These are phyloP conservation scores for Plantago coronopus DNA, from an alignment of 305 asterid genomes.

Conservation along the genomic window DNA sequence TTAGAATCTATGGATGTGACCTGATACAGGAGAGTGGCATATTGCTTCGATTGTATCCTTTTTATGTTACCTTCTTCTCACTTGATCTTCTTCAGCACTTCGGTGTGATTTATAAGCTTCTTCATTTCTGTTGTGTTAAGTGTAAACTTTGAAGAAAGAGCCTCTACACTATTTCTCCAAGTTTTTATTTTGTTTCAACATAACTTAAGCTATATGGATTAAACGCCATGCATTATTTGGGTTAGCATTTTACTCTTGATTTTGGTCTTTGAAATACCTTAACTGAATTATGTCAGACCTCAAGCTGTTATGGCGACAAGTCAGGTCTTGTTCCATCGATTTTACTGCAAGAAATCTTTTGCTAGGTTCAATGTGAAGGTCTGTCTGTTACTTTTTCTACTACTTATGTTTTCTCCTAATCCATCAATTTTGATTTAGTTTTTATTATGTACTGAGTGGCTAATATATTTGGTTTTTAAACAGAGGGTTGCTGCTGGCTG, in stretches of 20 bases:
- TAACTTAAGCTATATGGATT: neutral
- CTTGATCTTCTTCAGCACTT: constrained; percentile 4
- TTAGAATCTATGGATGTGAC: constrained; percentile 84
- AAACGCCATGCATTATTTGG: neutral
- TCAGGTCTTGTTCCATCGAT: constrained; percentile 88
- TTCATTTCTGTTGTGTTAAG: neutral
- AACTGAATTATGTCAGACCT: constrained; percentile 53
- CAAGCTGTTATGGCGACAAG: constrained; percentile 98
- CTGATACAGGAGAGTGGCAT: constrained; percentile 90
- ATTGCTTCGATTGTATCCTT: constrained; percentile 78
- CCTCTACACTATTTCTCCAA: no score
- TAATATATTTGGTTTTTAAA: constrained; percentile 17
- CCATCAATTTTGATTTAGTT: neutral
- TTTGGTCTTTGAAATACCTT: constrained; percentile 35
- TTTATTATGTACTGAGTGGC: constrained; percentile 17
- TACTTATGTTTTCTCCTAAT: neutral
- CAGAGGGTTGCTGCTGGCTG: constrained; percentile 96
- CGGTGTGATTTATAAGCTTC: neutral
- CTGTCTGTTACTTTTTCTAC: constrained; percentile 7
- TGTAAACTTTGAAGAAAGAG: neutral
- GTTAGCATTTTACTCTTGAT: constrained; percentile 6
- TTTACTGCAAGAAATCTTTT: constrained; percentile 88
- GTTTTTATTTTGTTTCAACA: no score
- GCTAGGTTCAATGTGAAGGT: constrained; percentile 87
- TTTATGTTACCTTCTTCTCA: constrained; percentile 7